Evolutionary conservation across 2,329 filamentous ascomycete species (phyloP).

Genomic region (Colletotrichum cordylinicola): DNA sequence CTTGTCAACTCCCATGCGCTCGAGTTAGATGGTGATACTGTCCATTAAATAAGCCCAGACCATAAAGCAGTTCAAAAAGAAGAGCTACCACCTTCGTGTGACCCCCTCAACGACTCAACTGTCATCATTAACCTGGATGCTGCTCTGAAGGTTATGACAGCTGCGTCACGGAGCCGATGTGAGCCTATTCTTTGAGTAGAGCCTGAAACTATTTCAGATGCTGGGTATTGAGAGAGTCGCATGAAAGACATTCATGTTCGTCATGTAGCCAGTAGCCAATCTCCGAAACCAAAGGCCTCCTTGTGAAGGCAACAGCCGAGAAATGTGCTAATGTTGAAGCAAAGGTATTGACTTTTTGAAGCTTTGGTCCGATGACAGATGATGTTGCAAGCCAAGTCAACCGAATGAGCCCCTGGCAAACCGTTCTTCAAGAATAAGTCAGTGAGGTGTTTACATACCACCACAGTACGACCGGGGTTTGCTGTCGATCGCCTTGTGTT

Average conservation of each 20-base stretch:
- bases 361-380: neutral
- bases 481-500: neutral
- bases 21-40: neutral
- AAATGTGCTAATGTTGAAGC: neutral
- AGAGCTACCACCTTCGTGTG: neutral
- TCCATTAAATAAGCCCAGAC: neutral
- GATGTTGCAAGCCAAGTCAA: neutral
- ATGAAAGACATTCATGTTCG: neutral
- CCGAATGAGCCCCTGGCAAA: no score
- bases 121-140: neutral
- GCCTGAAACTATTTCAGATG: neutral
- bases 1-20: neutral
- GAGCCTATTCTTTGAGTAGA: neutral
- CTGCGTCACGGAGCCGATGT: neutral
- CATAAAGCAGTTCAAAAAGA: no score
- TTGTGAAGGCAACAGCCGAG: neutral
- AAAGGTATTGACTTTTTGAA: accelerated
- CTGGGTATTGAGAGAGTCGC: neutral
- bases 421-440: no score
- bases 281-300: accelerated
- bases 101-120: neutral
- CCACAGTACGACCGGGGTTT: neutral
- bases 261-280: neutral
- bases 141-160: neutral
- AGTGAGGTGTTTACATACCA: no score